phyloP scores from a whole-genome alignment of 2,329 filamentous ascomycete species.

The Metarhizium rileyi region DNA sequence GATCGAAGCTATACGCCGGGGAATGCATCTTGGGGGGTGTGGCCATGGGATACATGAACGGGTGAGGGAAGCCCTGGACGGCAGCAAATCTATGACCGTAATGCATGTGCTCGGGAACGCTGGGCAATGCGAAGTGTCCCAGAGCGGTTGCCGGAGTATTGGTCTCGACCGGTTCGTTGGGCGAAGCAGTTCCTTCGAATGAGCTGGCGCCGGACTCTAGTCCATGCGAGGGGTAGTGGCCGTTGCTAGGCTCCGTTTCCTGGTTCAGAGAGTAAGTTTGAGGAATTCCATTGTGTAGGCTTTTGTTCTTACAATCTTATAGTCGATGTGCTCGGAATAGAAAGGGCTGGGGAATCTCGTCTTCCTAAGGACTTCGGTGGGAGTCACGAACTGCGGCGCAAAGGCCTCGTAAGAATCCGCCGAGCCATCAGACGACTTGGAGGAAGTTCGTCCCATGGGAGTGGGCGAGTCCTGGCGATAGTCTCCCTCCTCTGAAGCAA shows the following conservation, averaged over 20 bases:
- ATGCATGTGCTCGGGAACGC: neutral
- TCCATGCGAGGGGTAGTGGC: neutral
- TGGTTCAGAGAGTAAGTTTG: neutral
- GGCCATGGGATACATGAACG: neutral
- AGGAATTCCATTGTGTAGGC: neutral
- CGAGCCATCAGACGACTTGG: neutral
- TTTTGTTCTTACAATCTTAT: neutral
- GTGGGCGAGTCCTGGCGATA: slow-evolving; percentile 7
- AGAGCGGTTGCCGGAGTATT: neutral
- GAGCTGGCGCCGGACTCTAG: neutral
- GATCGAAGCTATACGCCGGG: slow-evolving; percentile 3
- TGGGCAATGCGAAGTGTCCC: neutral
- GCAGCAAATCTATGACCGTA: neutral
- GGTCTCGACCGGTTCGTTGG: slow-evolving; percentile 2
- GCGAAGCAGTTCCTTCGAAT: neutral
- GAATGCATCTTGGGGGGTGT: neutral
- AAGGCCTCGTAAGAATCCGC: neutral
- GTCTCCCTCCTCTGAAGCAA: slow-evolving; percentile 3
- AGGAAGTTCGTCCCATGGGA: slow-evolving; percentile 3
- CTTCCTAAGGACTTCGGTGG: neutral
- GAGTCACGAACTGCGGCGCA: neutral
- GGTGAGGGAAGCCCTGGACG: neutral
- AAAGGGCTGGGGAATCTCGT: neutral
- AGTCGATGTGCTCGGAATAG: neutral
- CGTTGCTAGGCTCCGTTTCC: neutral